Evolutionary conservation across 148 eudicot species (phyloP).

Genomic region (Spergularia marina): DNA sequence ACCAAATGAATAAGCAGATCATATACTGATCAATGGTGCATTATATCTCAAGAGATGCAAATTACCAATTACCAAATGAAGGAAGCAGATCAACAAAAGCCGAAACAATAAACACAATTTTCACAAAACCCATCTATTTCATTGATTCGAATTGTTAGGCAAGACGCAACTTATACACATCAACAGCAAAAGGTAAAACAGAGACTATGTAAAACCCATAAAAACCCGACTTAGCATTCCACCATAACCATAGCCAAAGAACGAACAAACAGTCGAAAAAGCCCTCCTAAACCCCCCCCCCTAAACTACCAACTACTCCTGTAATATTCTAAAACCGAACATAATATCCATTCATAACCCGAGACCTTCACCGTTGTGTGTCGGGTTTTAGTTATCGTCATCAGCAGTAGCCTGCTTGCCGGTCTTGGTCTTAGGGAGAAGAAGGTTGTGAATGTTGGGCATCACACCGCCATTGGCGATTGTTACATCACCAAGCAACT

Average conservation of each 20-base stretch:
- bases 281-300: no score
- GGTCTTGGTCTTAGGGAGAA: constrained; percentile 63
- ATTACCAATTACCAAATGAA: no score
- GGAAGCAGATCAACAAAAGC: background rate
- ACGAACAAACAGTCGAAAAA: background rate
- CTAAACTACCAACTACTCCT: constrained; percentile 20
- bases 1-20: no score
- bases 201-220: background rate
- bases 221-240: background rate
- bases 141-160: constrained; percentile 12
- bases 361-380: background rate
- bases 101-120: background rate
- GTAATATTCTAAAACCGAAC: background rate
- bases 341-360: background rate
- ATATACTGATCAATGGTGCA: no score
- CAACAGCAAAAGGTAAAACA: background rate
- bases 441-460: constrained; percentile 86
- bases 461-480: constrained; percentile 91
- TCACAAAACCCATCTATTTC: constrained; percentile 10
- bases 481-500: constrained; percentile 79
- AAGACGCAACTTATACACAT: background rate
- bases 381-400: constrained; percentile 35
- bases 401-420: constrained; percentile 44
- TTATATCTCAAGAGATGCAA: no score
- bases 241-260: background rate